Conservation (phyloP, 768 basidiomycete species). For the Rhizopogon roseolus region DNA sequence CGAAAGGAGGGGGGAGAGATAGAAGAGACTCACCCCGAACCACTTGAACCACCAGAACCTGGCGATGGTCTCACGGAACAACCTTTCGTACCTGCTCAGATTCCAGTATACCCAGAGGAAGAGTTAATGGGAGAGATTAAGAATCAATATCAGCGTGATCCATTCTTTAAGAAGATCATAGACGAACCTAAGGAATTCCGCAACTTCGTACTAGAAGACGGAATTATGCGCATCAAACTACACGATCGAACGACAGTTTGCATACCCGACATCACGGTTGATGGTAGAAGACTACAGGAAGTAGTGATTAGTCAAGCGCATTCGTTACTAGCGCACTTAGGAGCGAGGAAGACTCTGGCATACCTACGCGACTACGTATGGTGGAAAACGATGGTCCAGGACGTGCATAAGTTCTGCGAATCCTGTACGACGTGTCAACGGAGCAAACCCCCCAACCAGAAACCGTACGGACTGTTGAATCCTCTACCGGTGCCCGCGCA, state of each 20-base stretch:
- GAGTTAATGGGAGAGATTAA: background rate
- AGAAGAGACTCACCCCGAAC: background rate
- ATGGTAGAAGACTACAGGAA: constrained; percentile 19
- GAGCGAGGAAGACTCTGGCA: constrained; percentile 25
- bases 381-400: constrained; percentile 13
- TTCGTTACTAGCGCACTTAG: constrained; percentile 33
- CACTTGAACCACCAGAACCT: no score
- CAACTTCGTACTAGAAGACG: constrained; percentile 18
- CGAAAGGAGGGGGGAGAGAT: constrained; percentile 14
- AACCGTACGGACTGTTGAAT: constrained; percentile 24
- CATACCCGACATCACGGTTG: constrained; percentile 14
- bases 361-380: constrained; percentile 26
- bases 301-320: constrained; percentile 32
- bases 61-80: no score
- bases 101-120: background rate
- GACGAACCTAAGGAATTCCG: constrained; percentile 14
- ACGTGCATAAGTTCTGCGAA: constrained; percentile 21
- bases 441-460: constrained; percentile 18
- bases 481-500: constrained; percentile 19
- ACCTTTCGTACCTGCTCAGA: background rate
- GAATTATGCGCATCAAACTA: constrained; percentile 13
- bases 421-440: constrained; percentile 18
- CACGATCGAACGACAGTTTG: constrained; percentile 9
- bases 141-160: constrained; percentile 19
- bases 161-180: constrained; percentile 22